Evolutionary conservation across 805 yeast genomes (phyloP), one percentile per base, ranked within the genome.

Genomic region (Pichia rugopelliculosa): DNA sequence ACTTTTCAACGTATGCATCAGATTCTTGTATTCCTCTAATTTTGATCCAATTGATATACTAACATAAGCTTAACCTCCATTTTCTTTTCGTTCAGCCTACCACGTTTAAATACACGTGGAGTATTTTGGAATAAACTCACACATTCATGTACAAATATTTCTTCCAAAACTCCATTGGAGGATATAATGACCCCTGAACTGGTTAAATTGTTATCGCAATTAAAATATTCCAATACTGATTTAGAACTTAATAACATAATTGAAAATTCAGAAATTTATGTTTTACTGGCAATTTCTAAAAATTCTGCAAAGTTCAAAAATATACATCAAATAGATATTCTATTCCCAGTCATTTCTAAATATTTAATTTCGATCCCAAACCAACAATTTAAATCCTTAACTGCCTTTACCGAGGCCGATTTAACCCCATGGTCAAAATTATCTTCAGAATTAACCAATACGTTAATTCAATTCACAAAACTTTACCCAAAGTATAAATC

Each of bases 231-330:
- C 12, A 41, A 46, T 27, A 13, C 25, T 18, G 23, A 33, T 21
- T 12, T 20, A 30, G 17, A 26, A 42, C 1, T 3, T 12, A 3
- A 17, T 13, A 25, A 42, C 17, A 3, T 22, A 5, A 15, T 48
- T 9, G 13, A 41, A n/a, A 47, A 44, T 34, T 26, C 47, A 9
- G 77, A 75, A 58, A 69, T 71, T 48, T 85, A 82, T 52, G 72
- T 75, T 6, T 65, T 82, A 49, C 54, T 75, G 40, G 84, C 87
- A 0, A 62, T 84, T 24, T 77, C 83, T 50, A 67, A 68, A 24
- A 65, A 78, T 13, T 69, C 78, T 7, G 52, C 58, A 4, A 53
- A 54, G 30, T 56, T 72, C 46, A 59, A 59, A 47, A 68, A 65
- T 46, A 59, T 59, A 22, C 56, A 53, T 6, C 76, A 75, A 39